Evolutionary conservation across 2,329 filamentous ascomycete species (phyloP), one percentile per base, ranked within the genome.

Genomic region (Annulohypoxylon truncatum): DNA sequence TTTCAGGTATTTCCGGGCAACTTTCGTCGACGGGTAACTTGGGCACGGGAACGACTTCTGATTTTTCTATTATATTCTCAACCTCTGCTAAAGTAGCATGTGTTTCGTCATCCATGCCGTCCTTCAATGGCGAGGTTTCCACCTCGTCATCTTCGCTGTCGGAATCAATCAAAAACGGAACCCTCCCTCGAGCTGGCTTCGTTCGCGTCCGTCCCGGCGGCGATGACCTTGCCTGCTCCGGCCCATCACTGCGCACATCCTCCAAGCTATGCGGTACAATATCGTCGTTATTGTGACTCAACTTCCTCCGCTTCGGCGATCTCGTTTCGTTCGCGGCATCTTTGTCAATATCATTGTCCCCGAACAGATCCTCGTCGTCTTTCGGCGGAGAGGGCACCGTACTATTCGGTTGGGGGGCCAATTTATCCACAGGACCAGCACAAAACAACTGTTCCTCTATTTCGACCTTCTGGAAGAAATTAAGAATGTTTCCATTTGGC

Each of bases 161-260:
- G 0, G 91, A 93, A 66, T 93, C 90, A 61, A 91, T 86, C 40
- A 94, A 75, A 71, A 94, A 94, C 0, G 90, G 90, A 0, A 87
- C 89, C 61, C 77, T 82, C 63, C 76, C 73, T 66, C 70, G 71
- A 35, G 64, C 71, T 55, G 44, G 66, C 20, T 61, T 72, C 53
- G 40, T 33, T 20, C 38, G 65, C 15, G 55, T 61, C 18, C 50
- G 68, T 40, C 68, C 72, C 13, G 15, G 26, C 20, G 53, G 38
- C 22, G 57, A 52, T 15, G 57, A 38, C 12, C 15, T 55, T 22
- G 33, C 31, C 53, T 55, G 22, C 31, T 55, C 29, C 22, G 26
- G 22, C 18, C 55, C 29, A 54, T 24, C 54, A 48, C 26, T 44
- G 4, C 38, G 53, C 57, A 52, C 18, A 52, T 40, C 57, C 29